Evolutionary conservation across 352 stramenopile species (phyloP), one percentile per base, ranked within the genome.

Genomic region (Thalassiosira livingstoniorum): DNA sequence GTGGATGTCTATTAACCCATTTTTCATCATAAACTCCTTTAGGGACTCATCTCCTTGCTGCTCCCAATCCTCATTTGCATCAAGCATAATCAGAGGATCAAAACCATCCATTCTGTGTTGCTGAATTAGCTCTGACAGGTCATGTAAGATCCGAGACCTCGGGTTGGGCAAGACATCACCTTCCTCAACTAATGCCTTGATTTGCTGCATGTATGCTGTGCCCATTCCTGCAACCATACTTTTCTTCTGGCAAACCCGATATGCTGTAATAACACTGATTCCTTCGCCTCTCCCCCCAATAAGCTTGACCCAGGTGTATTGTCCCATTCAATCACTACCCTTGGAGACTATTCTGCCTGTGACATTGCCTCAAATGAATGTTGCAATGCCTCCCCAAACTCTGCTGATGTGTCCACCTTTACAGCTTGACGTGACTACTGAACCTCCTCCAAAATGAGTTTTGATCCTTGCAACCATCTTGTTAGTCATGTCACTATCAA

Each of bases 1-100:
- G 13, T 54, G 29, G n/a, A 55, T 47, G 25, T 81, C 73, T 0
- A 53, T 54, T 7, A 81, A 35, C 5, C 45, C 2, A 25, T 34
- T 67, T 18, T 45, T 37, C 10, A 34, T 25, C 2, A 67, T 37
- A 18, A 67, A 67, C 1, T 2, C 32, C 32, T 53, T 13, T n/a
- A 67, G 45, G 1, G 32, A 10, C 53, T 67, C 53, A 35, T 35
- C 45, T 2, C 35, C 23, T 3, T 4, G 21, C 4, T 47, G 7
- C 7, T 18, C 39, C 39, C 39, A 47, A 47, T 47, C 39, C 15
- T 47, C 39, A 47, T 47, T 47, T 18, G 39, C 39, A 47, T 47
- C 60, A 45, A 29, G 39, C 60, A n/a, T 67, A n/a, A 67, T 13
- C 2, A 67, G 32, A 3, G 60, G 60, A 18, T 35, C 2, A 18